Evolutionary conservation across 352 stramenopile genomes (phyloP).

Genomic region (Phytophthora cactorum): DNA sequence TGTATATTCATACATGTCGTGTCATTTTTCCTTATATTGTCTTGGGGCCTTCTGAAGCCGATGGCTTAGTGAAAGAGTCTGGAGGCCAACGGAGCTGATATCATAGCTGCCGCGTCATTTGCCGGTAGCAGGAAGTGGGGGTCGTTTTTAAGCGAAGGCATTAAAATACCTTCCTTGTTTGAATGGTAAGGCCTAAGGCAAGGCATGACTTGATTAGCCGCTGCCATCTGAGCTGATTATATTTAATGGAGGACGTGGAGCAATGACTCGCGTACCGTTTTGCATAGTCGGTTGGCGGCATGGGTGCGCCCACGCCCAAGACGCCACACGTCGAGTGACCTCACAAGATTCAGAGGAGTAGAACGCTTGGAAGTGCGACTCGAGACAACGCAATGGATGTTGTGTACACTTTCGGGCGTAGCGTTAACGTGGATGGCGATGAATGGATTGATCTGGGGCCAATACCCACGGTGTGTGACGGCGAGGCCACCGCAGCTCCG

Average conservation of each 20-base stretch:
- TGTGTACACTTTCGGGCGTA: constrained; percentile 27
- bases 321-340: background rate
- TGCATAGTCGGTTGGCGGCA: constrained; percentile 6
- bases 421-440: constrained; percentile 32
- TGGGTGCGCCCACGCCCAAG: background rate
- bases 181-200: background rate
- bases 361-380: constrained; percentile 13
- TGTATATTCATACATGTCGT: too few species aligned
- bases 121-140: too few species aligned
- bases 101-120: too few species aligned
- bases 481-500: background rate
- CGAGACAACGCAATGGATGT: constrained; percentile 12
- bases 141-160: too few species aligned
- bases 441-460: constrained; percentile 60
- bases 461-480: background rate
- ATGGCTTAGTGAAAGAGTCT: too few species aligned
- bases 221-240: background rate
- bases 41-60: too few species aligned
- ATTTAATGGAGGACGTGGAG: constrained; percentile 9
- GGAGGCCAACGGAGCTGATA: too few species aligned
- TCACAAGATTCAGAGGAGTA: too few species aligned
- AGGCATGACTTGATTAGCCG: background rate
- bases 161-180: background rate
- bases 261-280: constrained; percentile 15
- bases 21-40: too few species aligned